Evolutionary conservation across 352 stramenopile genomes (phyloP).

Genomic region (Pythium myriotylum): DNA sequence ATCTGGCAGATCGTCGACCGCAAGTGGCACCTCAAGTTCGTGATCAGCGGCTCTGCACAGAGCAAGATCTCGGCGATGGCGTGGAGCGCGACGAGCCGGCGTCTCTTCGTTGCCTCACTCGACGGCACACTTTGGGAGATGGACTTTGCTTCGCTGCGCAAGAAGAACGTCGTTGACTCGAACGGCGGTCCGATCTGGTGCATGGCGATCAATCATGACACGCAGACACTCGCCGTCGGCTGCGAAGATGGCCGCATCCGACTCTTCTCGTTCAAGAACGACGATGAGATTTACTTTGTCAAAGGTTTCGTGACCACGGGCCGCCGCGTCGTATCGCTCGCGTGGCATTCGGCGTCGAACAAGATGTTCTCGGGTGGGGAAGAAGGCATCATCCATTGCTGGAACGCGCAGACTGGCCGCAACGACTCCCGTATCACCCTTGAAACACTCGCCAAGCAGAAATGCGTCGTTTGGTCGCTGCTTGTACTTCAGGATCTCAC

Average conservation of each 20-base stretch:
- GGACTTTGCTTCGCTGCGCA: constrained; percentile 67
- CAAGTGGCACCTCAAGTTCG: constrained; percentile 78
- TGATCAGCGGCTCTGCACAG: constrained; percentile 62
- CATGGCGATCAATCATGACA: constrained; percentile 69
- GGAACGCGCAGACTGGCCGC: constrained; percentile 73
- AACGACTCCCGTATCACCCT: constrained; percentile 87
- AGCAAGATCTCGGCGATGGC: constrained; percentile 75
- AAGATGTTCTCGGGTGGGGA: constrained; percentile 87
- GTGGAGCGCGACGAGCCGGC: constrained; percentile 42
- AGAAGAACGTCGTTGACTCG: constrained; percentile 83
- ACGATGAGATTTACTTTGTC: constrained; percentile 76
- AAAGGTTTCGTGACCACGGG: constrained; percentile 83
- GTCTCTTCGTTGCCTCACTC: constrained; percentile 71
- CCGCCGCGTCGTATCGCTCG: constrained; percentile 79
- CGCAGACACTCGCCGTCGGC: constrained; percentile 74
- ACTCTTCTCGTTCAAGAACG: constrained; percentile 78
- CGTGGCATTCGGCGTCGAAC: constrained; percentile 71
- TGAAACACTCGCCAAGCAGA: constrained; percentile 76
- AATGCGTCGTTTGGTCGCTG: constrained; percentile 90
- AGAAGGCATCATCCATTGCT: constrained; percentile 88
- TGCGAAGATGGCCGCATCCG: constrained; percentile 92
- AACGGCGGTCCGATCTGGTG: constrained; percentile 90
- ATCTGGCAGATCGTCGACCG: constrained; percentile 57
- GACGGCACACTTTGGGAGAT: constrained; percentile 84
- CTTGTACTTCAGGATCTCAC: constrained; percentile 90